phyloP scores from a whole-genome alignment of 2,329 filamentous ascomycete species.

The Cladosporium sp. region DNA sequence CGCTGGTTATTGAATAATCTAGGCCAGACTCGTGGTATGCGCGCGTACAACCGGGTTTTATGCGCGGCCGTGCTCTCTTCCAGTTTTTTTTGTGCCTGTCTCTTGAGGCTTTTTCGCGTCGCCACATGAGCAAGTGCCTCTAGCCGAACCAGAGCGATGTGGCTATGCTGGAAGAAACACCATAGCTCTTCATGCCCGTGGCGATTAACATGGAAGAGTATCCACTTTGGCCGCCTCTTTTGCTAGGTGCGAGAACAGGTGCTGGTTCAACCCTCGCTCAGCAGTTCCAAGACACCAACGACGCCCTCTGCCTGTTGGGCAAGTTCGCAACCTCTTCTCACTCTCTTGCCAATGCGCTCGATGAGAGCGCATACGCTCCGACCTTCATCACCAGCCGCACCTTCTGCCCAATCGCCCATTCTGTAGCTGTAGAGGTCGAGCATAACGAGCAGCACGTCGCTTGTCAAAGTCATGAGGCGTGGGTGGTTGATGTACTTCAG shows the following conservation, averaged over 20 bases:
- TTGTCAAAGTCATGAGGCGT: constrained; percentile 75
- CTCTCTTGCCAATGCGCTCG: constrained; percentile 67
- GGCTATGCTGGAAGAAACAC: neutral
- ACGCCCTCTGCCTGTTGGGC: constrained; percentile 81
- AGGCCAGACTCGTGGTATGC: neutral
- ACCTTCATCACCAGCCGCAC: constrained; percentile 33
- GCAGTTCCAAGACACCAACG: constrained; percentile 83
- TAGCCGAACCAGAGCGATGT: neutral
- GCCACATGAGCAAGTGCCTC: neutral
- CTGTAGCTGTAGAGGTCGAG: constrained; percentile 87
- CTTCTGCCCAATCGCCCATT: constrained; percentile 53
- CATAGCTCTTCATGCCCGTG: neutral
- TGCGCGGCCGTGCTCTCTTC: neutral
- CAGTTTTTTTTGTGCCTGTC: neutral
- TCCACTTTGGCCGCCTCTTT: neutral
- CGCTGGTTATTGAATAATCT: neutral
- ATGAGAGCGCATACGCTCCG: constrained; percentile 70
- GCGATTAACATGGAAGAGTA: neutral
- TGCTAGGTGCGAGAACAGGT: neutral
- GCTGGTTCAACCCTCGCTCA: constrained; percentile 55
- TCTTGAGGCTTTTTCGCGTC: neutral
- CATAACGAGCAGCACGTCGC: constrained; percentile 79
- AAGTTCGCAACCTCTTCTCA: constrained; percentile 76
- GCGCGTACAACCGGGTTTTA: neutral
- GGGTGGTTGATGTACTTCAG: constrained; percentile 80